phyloP scores from a whole-genome alignment of 1,139 yeast genomes.

The Candida dubliniensis region DNA sequence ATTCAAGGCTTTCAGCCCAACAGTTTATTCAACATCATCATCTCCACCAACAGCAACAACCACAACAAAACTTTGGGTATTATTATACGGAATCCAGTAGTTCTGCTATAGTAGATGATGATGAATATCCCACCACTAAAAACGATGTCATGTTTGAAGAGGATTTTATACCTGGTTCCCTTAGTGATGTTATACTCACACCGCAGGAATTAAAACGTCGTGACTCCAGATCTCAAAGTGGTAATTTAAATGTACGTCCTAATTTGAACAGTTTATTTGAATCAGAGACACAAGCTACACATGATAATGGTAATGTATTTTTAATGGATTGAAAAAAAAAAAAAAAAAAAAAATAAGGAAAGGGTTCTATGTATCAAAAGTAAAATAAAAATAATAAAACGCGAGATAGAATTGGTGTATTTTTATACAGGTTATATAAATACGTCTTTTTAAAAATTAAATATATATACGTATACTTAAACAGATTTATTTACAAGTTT shows the following conservation, averaged over 20 bases:
- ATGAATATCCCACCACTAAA: constrained; percentile 21
- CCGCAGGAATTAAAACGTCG: constrained; percentile 74
- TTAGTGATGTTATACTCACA: constrained; percentile 67
- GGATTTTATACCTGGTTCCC: constrained; percentile 75
- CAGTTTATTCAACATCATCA: constrained; percentile 5
- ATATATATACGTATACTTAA: constrained; percentile 3
- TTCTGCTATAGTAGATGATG: constrained; percentile 44
- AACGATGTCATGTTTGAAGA: constrained; percentile 49
- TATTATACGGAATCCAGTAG: constrained; percentile 33
- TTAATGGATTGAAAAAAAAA: constrained; percentile 30
- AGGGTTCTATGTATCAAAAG: background rate
- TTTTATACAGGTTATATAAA: background rate
- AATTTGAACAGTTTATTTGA: constrained; percentile 16
- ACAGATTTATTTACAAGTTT: background rate
- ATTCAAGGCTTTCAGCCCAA: constrained; percentile 6
- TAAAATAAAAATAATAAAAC: background rate
- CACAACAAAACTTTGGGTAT: background rate
- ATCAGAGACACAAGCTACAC: constrained; percentile 1
- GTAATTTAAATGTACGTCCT: constrained; percentile 43
- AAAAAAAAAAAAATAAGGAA: constrained; percentile 1
- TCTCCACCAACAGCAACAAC: constrained; percentile 2
- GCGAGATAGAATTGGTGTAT: too few relatives aligned
- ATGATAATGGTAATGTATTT: constrained; percentile 29
- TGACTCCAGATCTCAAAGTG: constrained; percentile 57
- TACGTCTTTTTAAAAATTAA: background rate